Percentiles rank a stretch among this genome's conserved stretches.
Conservation (phyloP, 2,329 filamentous ascomycete genomes). For the Curvularia lunata region DNA sequence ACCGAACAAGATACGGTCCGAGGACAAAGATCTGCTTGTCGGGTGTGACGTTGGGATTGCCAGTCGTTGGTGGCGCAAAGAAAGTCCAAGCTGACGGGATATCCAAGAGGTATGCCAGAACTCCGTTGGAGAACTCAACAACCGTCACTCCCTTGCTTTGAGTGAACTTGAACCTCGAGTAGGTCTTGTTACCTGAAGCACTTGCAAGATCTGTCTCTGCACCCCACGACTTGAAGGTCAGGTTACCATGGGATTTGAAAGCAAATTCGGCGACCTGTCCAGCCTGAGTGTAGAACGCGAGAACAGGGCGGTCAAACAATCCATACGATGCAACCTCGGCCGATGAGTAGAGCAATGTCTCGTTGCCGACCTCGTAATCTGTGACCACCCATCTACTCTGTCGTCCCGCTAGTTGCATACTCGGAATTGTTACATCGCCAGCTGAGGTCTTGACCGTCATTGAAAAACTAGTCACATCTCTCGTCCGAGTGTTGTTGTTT, state of each 20-base stretch:
- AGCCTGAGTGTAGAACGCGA: constrained; percentile 58
- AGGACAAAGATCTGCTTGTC: constrained; percentile 52
- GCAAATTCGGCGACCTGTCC: constrained; percentile 60
- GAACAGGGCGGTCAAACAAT: constrained; percentile 54
- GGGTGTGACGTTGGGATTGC: constrained; percentile 53
- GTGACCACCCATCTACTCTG: constrained; percentile 63
- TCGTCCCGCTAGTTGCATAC: constrained; percentile 58
- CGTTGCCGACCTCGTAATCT: constrained; percentile 58
- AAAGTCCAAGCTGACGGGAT: constrained; percentile 62
- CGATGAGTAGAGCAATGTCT: constrained; percentile 59
- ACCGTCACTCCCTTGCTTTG: constrained; percentile 57
- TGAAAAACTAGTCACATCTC: constrained; percentile 54
- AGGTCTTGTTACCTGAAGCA: constrained; percentile 24
- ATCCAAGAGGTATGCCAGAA: constrained; percentile 61
- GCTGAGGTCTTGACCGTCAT: constrained; percentile 57
- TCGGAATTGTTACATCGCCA: constrained; percentile 53
- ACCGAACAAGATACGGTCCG: constrained; percentile 46
- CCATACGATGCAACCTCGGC: constrained; percentile 60
- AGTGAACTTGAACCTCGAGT: constrained; percentile 52
- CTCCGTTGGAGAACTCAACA: constrained; percentile 58
- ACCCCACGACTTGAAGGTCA: constrained; percentile 54
- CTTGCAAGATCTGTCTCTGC: constrained; percentile 45
- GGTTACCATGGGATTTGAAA: constrained; percentile 51
- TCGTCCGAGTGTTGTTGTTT: constrained; percentile 56
- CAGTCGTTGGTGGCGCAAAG: constrained; percentile 59